Evolutionary conservation across 169 alveolate species (phyloP).

Genomic region (Eimeria falciformis): DNA sequence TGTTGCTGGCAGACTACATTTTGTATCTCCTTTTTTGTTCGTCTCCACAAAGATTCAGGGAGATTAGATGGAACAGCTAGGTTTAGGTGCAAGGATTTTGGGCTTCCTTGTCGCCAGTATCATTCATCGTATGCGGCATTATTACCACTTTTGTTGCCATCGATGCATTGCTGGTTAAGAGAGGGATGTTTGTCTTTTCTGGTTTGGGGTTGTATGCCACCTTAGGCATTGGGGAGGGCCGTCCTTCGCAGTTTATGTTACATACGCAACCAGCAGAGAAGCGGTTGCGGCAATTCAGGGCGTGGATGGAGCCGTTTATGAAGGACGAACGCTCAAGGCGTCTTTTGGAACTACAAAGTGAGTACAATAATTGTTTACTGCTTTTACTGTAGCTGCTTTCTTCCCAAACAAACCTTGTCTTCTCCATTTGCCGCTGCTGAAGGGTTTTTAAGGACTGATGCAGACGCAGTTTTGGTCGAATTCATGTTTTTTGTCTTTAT

Average conservation of each 20-base stretch:
- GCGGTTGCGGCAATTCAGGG: conserved; percentile 94
- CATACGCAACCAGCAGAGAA: conserved; percentile 92
- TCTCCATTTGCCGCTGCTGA: neutral
- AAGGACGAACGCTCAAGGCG: conserved; percentile 91
- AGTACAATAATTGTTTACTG: neutral
- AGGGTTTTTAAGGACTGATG: neutral
- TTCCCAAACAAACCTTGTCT: neutral
- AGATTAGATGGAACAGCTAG: too few species aligned
- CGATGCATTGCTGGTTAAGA: neutral
- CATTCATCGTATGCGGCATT: too few species aligned
- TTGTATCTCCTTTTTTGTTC: too few species aligned
- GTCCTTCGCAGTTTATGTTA: conserved; percentile 94
- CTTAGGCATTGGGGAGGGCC: conserved; percentile 86
- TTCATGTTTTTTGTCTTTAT: neutral
- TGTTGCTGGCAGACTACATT: conserved; percentile 1
- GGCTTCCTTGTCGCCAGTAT: too few species aligned
- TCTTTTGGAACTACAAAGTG: conserved; percentile 96
- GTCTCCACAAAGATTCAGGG: too few species aligned
- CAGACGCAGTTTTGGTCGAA: too few species aligned
- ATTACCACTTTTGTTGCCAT: neutral
- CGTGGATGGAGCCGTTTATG: conserved; percentile 92
- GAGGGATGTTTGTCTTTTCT: neutral
- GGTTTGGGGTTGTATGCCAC: neutral
- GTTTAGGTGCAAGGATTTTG: too few species aligned
- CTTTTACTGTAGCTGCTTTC: neutral